Conservation (phyloP, 148 eudicot genomes). For the Rhododendron simsii region DNA sequence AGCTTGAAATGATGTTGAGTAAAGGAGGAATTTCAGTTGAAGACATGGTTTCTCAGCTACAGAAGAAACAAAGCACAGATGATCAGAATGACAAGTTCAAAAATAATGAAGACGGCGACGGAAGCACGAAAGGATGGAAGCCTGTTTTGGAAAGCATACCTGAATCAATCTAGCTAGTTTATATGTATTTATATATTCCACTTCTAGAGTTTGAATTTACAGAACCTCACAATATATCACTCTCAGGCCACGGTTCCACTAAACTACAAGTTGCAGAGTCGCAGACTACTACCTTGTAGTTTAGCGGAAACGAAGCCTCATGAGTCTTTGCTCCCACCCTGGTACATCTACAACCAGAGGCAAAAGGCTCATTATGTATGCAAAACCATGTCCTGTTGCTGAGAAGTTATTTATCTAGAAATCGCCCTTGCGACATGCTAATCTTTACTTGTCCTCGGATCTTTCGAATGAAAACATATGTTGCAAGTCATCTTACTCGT, state of each 20-base stretch:
- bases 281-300: not conserved
- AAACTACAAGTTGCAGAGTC: too few relatives aligned
- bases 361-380: not conserved
- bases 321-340: not conserved
- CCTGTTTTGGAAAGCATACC: slow-evolving; percentile 51
- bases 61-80: slow-evolving; percentile 16
- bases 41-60: slow-evolving; percentile 33
- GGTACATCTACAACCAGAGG: not conserved
- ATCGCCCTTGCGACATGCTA: not conserved
- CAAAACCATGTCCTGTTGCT: not conserved
- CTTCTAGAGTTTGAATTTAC: not conserved
- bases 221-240: not conserved
- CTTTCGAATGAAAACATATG: not conserved
- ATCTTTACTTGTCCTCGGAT: not conserved
- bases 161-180: slow-evolving; percentile 29
- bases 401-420: not conserved
- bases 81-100: not conserved
- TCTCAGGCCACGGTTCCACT: not conserved
- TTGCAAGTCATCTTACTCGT: not conserved
- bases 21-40: slow-evolving; percentile 39
- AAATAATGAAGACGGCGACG: not conserved
- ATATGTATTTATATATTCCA: too few relatives aligned
- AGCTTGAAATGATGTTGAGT: slow-evolving; percentile 50
- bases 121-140: slow-evolving; percentile 26
- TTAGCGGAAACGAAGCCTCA: not conserved